These are phyloP conservation scores for Ploettnerulaceae sp. DNA, from an alignment of 2,329 filamentous ascomycete species.

Conservation along the genomic window DNA sequence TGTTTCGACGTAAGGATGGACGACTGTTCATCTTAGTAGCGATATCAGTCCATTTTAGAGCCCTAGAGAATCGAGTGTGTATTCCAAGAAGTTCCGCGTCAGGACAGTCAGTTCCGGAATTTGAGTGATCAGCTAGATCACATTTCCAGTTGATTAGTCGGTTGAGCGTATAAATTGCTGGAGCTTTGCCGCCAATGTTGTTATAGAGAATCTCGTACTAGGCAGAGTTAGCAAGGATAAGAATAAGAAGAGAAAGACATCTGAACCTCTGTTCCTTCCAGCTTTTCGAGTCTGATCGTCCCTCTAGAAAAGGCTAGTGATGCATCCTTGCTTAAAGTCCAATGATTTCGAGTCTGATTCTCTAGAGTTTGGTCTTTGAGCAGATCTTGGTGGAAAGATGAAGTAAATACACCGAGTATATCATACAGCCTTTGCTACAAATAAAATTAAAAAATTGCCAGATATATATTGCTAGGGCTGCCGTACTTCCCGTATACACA, in stretches of 20 bases:
- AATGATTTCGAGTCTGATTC: slow-evolving; percentile 8
- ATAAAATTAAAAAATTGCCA: slow-evolving; percentile 3
- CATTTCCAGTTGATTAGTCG: slow-evolving; percentile 9
- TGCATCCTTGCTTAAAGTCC: slow-evolving; percentile 8
- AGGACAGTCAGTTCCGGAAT: slow-evolving; percentile 7
- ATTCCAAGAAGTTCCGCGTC: slow-evolving; percentile 8
- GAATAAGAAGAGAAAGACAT: background rate
- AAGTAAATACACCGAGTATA: slow-evolving; percentile 12
- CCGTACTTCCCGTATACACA: slow-evolving; percentile 12
- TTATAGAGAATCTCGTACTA: slow-evolving; percentile 14
- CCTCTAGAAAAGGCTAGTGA: slow-evolving; percentile 10
- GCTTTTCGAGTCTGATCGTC: slow-evolving; percentile 8
- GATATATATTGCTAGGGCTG: background rate
- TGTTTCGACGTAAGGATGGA: background rate
- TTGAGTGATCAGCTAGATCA: slow-evolving; percentile 12
- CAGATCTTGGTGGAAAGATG: slow-evolving; percentile 3
- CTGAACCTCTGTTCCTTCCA: slow-evolving; percentile 2
- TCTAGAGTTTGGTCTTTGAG: slow-evolving; percentile 8
- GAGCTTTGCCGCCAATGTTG: slow-evolving; percentile 7
- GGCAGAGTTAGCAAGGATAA: slow-evolving; percentile 1
- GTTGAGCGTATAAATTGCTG: slow-evolving; percentile 8
- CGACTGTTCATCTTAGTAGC: slow-evolving; percentile 7
- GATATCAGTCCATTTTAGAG: slow-evolving; percentile 11
- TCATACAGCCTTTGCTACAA: slow-evolving; percentile 11
- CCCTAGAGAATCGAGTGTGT: slow-evolving; percentile 9